Percentiles rank a stretch among this genome's conserved stretches.
Conservation (phyloP, 371 early-diverging fungal species). For the Batkoa obscura region DNA sequence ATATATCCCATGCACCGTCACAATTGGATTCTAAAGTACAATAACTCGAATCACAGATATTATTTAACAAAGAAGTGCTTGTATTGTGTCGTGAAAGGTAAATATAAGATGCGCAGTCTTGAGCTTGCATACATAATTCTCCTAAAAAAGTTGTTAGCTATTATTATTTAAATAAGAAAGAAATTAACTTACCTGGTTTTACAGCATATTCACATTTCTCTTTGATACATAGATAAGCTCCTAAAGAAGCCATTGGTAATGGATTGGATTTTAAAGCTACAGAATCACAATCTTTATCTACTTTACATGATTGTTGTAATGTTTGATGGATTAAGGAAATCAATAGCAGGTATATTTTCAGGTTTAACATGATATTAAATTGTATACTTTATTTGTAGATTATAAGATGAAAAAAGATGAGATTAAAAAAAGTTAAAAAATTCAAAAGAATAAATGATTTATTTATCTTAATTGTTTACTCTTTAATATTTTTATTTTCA, state of each 20-base stretch:
- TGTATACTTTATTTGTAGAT: too few relatives aligned
- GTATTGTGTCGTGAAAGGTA: conserved; percentile 15
- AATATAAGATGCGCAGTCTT: conserved; percentile 33
- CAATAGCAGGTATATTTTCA: too few relatives aligned
- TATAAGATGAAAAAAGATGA: too few relatives aligned
- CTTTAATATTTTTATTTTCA: too few relatives aligned
- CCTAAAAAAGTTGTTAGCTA: conserved; percentile 14
- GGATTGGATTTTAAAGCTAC: background rate
- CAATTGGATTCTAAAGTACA: conserved; percentile 38
- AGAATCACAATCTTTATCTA: background rate
- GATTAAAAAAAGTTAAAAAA: too few relatives aligned
- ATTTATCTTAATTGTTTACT: too few relatives aligned
- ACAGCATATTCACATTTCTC: conserved; percentile 15
- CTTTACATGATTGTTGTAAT: too few relatives aligned
- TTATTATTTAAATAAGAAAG: conserved; percentile 9
- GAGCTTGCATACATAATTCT: conserved; percentile 22
- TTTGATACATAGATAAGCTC: conserved; percentile 20
- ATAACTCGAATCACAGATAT: conserved; percentile 23
- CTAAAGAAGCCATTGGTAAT: conserved; percentile 5
- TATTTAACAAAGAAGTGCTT: conserved; percentile 5
- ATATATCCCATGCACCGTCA: conserved; percentile 24
- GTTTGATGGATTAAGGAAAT: too few relatives aligned
- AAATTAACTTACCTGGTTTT: conserved; percentile 17
- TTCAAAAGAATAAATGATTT: too few relatives aligned
- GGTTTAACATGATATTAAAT: too few relatives aligned